A percentile compares a stretch with the other conserved stretches of the same genome.
Conservation (phyloP, 169 alveolate genomes). For the Toxoplasma gondii region DNA sequence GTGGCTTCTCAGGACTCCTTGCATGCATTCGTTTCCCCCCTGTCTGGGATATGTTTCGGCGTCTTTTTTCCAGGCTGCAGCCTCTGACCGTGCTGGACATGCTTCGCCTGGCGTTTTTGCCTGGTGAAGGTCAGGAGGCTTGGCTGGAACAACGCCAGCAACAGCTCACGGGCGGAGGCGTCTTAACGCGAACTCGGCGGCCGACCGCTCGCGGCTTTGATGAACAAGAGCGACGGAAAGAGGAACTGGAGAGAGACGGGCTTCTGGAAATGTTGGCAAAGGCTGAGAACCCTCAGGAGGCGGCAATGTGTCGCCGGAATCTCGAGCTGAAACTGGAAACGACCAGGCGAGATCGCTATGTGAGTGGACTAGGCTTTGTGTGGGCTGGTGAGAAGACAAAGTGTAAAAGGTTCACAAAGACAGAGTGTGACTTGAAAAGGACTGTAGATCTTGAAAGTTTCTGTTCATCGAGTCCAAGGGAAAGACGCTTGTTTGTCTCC, state of each 20-base stretch:
- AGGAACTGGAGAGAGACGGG: conserved; percentile 4
- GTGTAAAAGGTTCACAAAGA: no score
- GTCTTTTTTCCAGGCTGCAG: background rate
- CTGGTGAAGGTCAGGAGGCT: conserved; percentile 14
- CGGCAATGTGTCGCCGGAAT: background rate
- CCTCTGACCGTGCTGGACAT: conserved; percentile 34
- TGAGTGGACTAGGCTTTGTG: background rate
- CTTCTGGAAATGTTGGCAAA: background rate
- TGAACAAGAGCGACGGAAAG: background rate
- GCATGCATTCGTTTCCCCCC: no score
- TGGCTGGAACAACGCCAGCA: conserved; percentile 17
- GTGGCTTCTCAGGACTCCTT: no score
- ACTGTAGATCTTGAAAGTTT: no score
- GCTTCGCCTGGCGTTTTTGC: conserved; percentile 2
- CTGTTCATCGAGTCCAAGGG: no score
- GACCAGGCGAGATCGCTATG: background rate
- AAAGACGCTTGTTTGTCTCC: background rate
- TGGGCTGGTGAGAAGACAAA: background rate
- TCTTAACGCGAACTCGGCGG: conserved; percentile 21
- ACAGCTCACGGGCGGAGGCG: conserved; percentile 28
- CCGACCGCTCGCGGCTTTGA: background rate
- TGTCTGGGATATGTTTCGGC: no score
- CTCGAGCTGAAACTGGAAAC: background rate
- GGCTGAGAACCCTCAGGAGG: background rate
- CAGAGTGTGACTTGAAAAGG: no score